Conservation (phyloP, 2,329 filamentous ascomycete species). For the Aspergillus intermedius region DNA sequence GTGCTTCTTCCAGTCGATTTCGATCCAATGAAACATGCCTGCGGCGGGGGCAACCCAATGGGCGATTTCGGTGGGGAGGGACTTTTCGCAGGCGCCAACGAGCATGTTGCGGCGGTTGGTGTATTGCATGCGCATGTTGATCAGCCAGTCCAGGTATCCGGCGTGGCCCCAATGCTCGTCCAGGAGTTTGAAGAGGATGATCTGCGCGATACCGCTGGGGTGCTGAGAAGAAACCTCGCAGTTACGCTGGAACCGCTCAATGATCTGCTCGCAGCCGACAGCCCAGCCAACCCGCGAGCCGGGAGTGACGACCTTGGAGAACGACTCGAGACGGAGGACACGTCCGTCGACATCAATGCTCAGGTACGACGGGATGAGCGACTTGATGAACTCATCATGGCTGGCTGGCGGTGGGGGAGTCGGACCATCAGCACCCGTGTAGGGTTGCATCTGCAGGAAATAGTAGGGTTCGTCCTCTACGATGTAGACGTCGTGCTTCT, state of each 20-base stretch:
- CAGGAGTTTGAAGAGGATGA: constrained; percentile 78
- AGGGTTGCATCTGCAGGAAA: constrained; percentile 78
- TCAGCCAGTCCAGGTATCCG: constrained; percentile 84
- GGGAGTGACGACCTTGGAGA: constrained; percentile 84
- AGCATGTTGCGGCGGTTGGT: constrained; percentile 71
- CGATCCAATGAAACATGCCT: constrained; percentile 75
- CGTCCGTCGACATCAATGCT: constrained; percentile 80
- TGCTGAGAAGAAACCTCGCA: constrained; percentile 80
- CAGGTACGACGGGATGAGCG: constrained; percentile 67
- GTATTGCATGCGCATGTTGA: constrained; percentile 74
- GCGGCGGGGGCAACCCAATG: constrained; percentile 73
- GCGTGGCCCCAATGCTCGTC: constrained; percentile 92
- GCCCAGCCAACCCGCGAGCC: constrained; percentile 83
- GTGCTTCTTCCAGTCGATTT: constrained; percentile 42
- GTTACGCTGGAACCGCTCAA: constrained; percentile 75
- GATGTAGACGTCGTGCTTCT: constrained; percentile 79
- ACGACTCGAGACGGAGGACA: constrained; percentile 84
- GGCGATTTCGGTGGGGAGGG: constrained; percentile 66
- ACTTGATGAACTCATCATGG: constrained; percentile 66
- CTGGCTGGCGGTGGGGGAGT: constrained; percentile 52
- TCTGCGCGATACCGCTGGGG: constrained; percentile 75
- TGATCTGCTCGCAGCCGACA: constrained; percentile 75
- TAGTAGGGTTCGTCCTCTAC: constrained; percentile 94
- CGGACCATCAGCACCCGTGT: constrained; percentile 50
- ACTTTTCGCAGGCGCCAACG: constrained; percentile 69